phyloP scores from a whole-genome alignment of 202 grass and related monocot species.

The Thinopyrum obtusiflorum region DNA sequence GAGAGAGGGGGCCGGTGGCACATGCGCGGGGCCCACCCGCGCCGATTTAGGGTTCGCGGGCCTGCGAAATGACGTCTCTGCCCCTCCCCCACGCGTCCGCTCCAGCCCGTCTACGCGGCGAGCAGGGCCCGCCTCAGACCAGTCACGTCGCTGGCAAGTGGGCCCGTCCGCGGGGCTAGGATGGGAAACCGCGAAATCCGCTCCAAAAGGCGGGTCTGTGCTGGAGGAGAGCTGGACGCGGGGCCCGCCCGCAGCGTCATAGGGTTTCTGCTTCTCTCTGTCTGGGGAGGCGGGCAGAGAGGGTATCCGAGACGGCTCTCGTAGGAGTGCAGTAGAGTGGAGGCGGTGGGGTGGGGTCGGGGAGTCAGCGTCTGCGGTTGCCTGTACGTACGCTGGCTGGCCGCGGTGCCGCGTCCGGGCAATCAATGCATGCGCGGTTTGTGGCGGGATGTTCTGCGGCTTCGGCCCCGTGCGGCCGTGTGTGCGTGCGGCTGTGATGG shows the following conservation, averaged over 20 bases:
- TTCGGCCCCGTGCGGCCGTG: neutral
- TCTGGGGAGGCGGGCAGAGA: neutral
- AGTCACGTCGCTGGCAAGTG: neutral
- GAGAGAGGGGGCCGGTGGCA: constrained; percentile 37
- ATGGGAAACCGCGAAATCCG: neutral
- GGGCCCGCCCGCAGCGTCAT: constrained; percentile 25
- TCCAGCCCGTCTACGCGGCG: neutral
- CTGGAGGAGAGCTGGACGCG: constrained; percentile 25
- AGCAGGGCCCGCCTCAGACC: neutral
- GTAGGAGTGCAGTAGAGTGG: neutral
- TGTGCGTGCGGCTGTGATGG: neutral
- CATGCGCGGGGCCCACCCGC: constrained; percentile 52
- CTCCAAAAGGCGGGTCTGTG: constrained; percentile 22
- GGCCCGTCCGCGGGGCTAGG: neutral
- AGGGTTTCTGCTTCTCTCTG: neutral
- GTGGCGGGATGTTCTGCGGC: neutral
- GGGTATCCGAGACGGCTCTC: constrained; percentile 41
- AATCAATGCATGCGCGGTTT: neutral
- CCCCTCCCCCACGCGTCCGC: neutral
- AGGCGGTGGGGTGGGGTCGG: neutral
- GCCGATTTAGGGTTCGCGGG: constrained; percentile 20
- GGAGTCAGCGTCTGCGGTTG: neutral
- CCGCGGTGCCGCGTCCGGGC: constrained; percentile 34
- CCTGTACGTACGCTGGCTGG: neutral
- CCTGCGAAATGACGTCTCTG: constrained; percentile 1